A percentile compares a stretch with the other conserved stretches of the same genome.
Evolutionary conservation across 495 filamentous ascomycete species (phyloP).

Genomic region (Penicillium daleae): DNA sequence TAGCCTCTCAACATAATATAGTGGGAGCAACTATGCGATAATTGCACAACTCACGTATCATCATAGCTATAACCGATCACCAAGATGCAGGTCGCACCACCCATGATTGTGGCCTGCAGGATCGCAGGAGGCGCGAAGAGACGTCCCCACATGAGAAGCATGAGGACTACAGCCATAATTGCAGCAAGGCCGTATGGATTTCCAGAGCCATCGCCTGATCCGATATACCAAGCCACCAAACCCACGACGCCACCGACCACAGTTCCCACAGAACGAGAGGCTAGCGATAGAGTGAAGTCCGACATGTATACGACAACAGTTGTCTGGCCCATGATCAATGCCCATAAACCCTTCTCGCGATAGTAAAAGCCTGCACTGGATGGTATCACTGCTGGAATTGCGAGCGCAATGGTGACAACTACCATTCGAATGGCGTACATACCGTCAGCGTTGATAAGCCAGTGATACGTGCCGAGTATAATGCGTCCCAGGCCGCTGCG

Average conservation of each 20-base stretch:
- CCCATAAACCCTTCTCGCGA: conserved; percentile 51
- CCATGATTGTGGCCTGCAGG: conserved; percentile 43
- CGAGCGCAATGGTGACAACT: conserved; percentile 45
- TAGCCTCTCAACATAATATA: background rate
- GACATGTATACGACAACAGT: conserved; percentile 49
- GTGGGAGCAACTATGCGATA: background rate
- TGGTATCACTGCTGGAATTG: conserved; percentile 43
- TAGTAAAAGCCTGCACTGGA: conserved; percentile 49
- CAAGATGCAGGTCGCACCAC: conserved; percentile 45
- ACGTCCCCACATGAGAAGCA: conserved; percentile 43
- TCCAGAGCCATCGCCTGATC: conserved; percentile 44
- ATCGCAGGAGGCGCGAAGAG: conserved; percentile 38
- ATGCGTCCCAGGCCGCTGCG: conserved; percentile 28
- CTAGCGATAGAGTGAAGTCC: conserved; percentile 45
- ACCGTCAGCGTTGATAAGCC: conserved; percentile 39
- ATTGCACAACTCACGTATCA: conserved; percentile 37
- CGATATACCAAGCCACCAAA: conserved; percentile 51
- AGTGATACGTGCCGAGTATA: conserved; percentile 34
- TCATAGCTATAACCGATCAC: conserved; percentile 45
- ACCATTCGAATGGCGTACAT: conserved; percentile 46
- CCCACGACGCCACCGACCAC: conserved; percentile 45
- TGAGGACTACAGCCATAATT: conserved; percentile 38
- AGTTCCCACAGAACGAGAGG: conserved; percentile 39
- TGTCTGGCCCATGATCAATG: conserved; percentile 51
- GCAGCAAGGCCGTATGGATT: conserved; percentile 49